Conservation (phyloP, 495 filamentous ascomycete genomes). For the Tuber magnatum region DNA sequence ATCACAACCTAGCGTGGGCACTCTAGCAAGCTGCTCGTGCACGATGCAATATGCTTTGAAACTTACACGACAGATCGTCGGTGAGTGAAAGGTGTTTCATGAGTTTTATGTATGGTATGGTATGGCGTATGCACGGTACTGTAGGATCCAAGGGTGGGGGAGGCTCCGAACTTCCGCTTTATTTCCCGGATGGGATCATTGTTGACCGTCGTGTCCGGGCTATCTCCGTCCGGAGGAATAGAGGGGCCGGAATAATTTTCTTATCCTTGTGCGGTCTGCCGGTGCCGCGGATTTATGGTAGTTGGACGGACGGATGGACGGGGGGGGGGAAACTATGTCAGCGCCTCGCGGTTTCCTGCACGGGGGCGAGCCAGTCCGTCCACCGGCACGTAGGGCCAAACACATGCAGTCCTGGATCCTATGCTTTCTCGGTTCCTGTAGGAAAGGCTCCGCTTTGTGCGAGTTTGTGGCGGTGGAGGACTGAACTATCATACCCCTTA, state of each 20-base stretch:
- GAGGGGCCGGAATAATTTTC: not conserved
- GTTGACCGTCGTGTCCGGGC: not conserved
- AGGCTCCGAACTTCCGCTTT: not conserved
- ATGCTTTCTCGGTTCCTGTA: not conserved
- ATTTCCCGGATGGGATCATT: not conserved
- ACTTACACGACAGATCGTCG: not conserved
- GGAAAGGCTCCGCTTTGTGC: not conserved
- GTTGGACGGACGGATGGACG: not conserved
- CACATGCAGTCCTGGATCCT: not conserved
- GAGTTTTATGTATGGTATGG: not conserved
- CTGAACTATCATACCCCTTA: not conserved
- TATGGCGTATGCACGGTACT: not conserved
- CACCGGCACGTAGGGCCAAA: not conserved
- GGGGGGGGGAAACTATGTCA: not conserved
- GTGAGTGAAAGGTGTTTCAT: not conserved
- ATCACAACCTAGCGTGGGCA: not conserved
- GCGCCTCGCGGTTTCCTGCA: not conserved
- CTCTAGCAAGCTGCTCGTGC: not conserved
- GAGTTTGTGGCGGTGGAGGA: not conserved
- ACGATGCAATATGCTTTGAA: not conserved
- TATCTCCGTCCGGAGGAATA: not conserved
- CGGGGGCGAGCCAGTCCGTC: not conserved
- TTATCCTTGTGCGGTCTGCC: not conserved
- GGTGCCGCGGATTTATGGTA: not conserved
- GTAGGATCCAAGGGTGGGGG: not conserved